phyloP scores from a whole-genome alignment of 495 filamentous ascomycete genomes.

The Xylaria venustula region DNA sequence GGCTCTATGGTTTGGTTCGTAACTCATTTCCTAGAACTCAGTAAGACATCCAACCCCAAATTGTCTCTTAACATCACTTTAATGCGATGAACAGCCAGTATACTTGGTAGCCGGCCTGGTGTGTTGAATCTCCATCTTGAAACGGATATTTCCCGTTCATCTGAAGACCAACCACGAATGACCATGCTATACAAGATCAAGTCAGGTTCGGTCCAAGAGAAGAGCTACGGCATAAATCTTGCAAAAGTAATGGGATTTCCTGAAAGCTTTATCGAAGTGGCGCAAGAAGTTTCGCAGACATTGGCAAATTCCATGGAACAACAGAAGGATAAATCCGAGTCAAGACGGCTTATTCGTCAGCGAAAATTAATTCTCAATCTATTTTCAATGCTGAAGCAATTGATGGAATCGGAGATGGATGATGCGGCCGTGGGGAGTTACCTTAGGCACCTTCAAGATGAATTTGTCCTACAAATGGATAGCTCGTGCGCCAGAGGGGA shows the following conservation, averaged over 20 bases:
- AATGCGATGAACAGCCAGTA: constrained; percentile 47
- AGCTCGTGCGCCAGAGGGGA: constrained; percentile 1
- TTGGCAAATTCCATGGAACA: constrained; percentile 53
- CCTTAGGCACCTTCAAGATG: constrained; percentile 68
- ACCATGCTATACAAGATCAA: constrained; percentile 83
- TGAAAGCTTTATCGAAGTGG: constrained; percentile 60
- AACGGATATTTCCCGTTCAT: constrained; percentile 56
- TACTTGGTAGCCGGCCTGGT: constrained; percentile 69
- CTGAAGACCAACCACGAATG: constrained; percentile 52
- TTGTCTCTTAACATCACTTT: not conserved
- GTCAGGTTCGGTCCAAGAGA: constrained; percentile 65
- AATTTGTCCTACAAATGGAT: constrained; percentile 74
- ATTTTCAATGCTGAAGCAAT: constrained; percentile 72
- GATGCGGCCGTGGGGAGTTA: constrained; percentile 60
- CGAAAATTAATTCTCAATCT: constrained; percentile 73
- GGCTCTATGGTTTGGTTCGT: constrained; percentile 83
- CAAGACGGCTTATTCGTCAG: constrained; percentile 56
- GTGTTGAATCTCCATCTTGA: constrained; percentile 81
- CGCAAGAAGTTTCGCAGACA: constrained; percentile 60
- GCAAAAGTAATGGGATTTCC: constrained; percentile 77
- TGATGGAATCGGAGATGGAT: constrained; percentile 65
- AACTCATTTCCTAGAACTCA: constrained; percentile 84
- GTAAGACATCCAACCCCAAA: constrained; percentile 26
- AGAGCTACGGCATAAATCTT: constrained; percentile 77
- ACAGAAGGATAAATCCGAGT: constrained; percentile 55